Percentiles rank a stretch among this genome's conserved stretches.
phyloP scores from a whole-genome alignment of 768 basidiomycete species.

The Panellus pusillus region DNA sequence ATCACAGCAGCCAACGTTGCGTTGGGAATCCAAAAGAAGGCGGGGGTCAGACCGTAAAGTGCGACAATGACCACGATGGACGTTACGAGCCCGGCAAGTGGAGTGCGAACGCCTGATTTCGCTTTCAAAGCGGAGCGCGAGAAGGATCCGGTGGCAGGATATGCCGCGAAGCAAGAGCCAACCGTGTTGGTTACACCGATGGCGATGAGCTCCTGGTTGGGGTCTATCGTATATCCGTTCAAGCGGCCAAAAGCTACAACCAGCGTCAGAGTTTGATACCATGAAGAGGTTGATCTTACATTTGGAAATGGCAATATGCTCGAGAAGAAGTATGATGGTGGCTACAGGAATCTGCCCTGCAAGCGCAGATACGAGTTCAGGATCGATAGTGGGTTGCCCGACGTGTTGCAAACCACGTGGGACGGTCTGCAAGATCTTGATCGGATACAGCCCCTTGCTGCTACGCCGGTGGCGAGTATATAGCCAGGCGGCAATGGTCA shows the following conservation, averaged over 20 bases:
- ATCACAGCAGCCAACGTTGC: slow-evolving; percentile 90
- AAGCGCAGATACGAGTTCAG: slow-evolving; percentile 61
- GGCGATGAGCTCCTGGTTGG: slow-evolving; percentile 93
- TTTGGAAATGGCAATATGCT: slow-evolving; percentile 98
- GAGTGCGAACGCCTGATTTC: slow-evolving; percentile 97
- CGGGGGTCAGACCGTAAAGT: slow-evolving; percentile 89
- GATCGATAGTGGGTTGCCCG: slow-evolving; percentile 39
- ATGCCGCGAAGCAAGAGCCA: slow-evolving; percentile 87
- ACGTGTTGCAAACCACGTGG: slow-evolving; percentile 80
- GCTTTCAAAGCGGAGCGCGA: slow-evolving; percentile 96
- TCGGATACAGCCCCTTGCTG: slow-evolving; percentile 69
- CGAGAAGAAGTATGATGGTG: slow-evolving; percentile 86
- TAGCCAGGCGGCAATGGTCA: slow-evolving; percentile 87
- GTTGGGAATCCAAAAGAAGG: slow-evolving; percentile 87
- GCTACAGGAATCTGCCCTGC: slow-evolving; percentile 77
- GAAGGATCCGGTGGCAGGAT: slow-evolving; percentile 97
- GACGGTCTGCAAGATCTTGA: slow-evolving; percentile 80
- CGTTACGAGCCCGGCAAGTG: slow-evolving; percentile 82
- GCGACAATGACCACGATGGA: slow-evolving; percentile 90
- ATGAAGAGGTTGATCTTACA: slow-evolving; percentile 47
- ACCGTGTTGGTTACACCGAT: slow-evolving; percentile 96
- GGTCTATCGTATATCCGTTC: slow-evolving; percentile 92
- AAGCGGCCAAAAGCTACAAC: slow-evolving; percentile 85
- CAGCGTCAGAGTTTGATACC: neutral
- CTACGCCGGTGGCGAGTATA: slow-evolving; percentile 66